Evolutionary conservation across 352 stramenopile genomes (phyloP).

Genomic region (Plasmopara viticola): DNA sequence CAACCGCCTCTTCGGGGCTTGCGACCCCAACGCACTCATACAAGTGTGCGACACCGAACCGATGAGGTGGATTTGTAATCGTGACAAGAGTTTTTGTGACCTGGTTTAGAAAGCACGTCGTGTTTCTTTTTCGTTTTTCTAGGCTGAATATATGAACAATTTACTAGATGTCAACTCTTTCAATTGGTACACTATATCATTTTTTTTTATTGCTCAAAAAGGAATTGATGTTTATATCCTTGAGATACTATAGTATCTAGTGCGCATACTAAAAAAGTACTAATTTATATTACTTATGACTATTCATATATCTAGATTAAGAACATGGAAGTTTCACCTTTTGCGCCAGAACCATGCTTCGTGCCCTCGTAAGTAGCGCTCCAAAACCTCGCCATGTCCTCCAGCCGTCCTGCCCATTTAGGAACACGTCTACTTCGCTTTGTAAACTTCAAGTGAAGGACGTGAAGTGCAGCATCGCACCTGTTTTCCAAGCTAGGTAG

Average conservation of each 20-base stretch:
- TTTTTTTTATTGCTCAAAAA: too few relatives aligned
- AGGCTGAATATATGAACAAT: too few relatives aligned
- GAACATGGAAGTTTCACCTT: neutral
- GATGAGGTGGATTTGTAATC: slow-evolving; percentile 44
- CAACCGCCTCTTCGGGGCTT: slow-evolving; percentile 14
- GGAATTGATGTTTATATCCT: too few relatives aligned
- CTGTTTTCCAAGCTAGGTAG: slow-evolving; percentile 2
- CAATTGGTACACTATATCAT: too few relatives aligned
- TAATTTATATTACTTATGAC: too few relatives aligned
- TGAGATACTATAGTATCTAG: too few relatives aligned
- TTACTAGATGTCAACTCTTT: too few relatives aligned
- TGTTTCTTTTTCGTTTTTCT: slow-evolving; percentile 8
- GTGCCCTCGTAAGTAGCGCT: slow-evolving; percentile 1
- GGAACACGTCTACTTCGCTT: slow-evolving; percentile 1
- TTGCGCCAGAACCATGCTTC: slow-evolving; percentile 10
- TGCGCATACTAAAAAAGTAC: too few relatives aligned
- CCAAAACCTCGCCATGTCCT: slow-evolving; percentile 1
- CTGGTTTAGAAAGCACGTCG: slow-evolving; percentile 25
- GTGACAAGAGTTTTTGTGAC: slow-evolving; percentile 15
- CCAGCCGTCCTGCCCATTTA: slow-evolving; percentile 7
- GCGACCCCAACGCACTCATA: slow-evolving; percentile 24
- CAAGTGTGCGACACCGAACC: slow-evolving; percentile 27
- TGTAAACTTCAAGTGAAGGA: slow-evolving; percentile 5
- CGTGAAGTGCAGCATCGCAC: slow-evolving; percentile 1
- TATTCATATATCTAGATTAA: too few relatives aligned